Conservation (phyloP, 2,329 filamentous ascomycete genomes). For the Talaromyces amestolkiae region DNA sequence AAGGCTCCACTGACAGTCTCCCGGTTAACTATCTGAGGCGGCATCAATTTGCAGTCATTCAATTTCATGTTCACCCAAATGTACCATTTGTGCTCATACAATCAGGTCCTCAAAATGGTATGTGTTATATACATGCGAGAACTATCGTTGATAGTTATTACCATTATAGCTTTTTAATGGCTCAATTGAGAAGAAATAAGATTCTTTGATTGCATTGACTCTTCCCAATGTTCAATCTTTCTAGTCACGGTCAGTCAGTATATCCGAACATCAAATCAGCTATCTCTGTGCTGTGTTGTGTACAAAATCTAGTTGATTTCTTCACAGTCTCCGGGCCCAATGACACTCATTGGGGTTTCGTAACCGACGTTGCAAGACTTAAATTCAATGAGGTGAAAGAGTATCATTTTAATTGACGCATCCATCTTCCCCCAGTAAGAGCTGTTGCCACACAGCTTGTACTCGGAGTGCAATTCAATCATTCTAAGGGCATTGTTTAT, state of each 20-base stretch:
- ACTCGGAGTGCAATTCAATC: no score
- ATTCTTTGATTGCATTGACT: no score
- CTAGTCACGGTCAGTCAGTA: not conserved
- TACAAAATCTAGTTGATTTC: conserved; percentile 24
- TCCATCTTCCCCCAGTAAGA: no score
- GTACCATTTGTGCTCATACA: not conserved
- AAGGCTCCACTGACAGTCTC: not conserved
- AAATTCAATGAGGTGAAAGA: no score
- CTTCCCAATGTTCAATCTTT: not conserved
- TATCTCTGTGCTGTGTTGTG: not conserved
- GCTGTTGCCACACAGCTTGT: no score
- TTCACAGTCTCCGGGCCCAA: conserved; percentile 25
- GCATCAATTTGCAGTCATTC: not conserved
- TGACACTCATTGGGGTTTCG: conserved; percentile 25
- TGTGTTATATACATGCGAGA: not conserved
- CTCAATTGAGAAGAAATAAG: not conserved
- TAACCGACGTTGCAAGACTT: no score
- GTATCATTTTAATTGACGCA: no score
- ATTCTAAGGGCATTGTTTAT: no score
- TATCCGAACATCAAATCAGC: not conserved
- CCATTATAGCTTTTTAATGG: not conserved
- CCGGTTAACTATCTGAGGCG: not conserved
- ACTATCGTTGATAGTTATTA: not conserved
- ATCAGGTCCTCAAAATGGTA: not conserved
- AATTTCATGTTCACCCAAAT: not conserved